Conservation (phyloP, 495 filamentous ascomycete genomes). For the Penicillium robsamsonii region DNA sequence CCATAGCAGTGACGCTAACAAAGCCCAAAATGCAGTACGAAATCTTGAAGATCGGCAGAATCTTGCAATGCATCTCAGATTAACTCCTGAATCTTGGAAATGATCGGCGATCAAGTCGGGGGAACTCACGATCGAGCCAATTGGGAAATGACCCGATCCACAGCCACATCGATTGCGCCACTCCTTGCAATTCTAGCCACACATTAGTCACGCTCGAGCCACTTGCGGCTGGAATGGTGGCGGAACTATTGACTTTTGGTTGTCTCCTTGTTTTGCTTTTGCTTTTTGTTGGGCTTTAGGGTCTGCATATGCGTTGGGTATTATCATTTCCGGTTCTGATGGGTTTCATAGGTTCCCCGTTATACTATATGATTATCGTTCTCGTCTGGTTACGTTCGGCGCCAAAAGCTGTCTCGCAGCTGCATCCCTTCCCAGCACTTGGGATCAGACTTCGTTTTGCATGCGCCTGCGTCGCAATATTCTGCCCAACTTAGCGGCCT, state of each 20-base stretch:
- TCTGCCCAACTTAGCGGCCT: neutral
- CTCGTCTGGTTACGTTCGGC: neutral
- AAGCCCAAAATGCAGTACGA: neutral
- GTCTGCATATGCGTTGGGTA: neutral
- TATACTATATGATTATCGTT: neutral
- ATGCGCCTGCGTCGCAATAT: neutral
- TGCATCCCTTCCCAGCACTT: neutral
- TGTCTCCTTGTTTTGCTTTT: slow-evolving; percentile 1
- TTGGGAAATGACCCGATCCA: slow-evolving; percentile 17
- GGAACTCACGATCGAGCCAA: slow-evolving; percentile 8
- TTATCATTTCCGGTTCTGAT: neutral
- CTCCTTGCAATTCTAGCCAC: slow-evolving; percentile 28
- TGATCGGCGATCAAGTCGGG: neutral
- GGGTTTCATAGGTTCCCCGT: neutral
- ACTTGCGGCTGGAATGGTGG: slow-evolving; percentile 22
- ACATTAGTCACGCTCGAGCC: slow-evolving; percentile 12
- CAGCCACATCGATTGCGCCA: slow-evolving; percentile 28
- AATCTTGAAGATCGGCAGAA: neutral
- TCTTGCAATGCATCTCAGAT: neutral
- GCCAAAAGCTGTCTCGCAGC: neutral
- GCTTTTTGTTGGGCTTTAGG: slow-evolving; percentile 15
- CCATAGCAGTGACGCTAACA: neutral
- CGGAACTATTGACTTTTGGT: slow-evolving; percentile 19
- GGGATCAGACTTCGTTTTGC: neutral
- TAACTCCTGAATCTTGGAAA: neutral